Base-by-base conservation (phyloP, 2,329 filamentous ascomycete species). In the Fusarium mexicanum region DNA sequence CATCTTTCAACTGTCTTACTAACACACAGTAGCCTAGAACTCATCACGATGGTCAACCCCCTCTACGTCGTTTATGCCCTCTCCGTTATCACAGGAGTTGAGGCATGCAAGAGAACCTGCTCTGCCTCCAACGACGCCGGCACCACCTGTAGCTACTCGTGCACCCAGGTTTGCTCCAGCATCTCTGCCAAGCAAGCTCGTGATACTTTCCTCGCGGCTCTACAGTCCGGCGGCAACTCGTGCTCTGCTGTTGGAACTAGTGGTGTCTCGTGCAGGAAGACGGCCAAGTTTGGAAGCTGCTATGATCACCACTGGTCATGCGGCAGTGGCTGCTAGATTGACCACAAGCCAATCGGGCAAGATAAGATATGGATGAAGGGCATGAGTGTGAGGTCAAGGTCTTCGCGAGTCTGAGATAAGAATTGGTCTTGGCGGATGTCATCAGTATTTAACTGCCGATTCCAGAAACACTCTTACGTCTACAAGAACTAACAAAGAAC, bases 91-190 rank as follows among this genome's bases (percentile, higher is more conserved):
- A 38, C 51, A 5, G 44, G 38, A 8, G 62, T 61, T 5, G 50
- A 67, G n/a, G 62, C 64, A 18, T 67, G 51, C 33, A 67, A 67
- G 17, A 60, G 20, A 16, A 67, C 51, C 9, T 67, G 62, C 17
- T 38, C 51, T 40, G 51, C 38, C 17, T 26, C 63, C 2, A 24
- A 24, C 6, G 64, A 40, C 4, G 9, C 9, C 6, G 38, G 20
- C 14, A 40, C n/a, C 17, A 60, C 51, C 7, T 67, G 64, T 10
- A 67, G 44, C 16, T 67, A 67, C 17, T 51, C 24, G 16, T 67
- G 62, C 3, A n/a, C 33, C 2, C 64, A 67, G 17, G 62, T 51
- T 2, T 67, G 51, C 24, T 44, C 47, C 8, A 44, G 37, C 5
- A 48, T 67, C 11, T 61, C 64, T 1, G 62, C 64, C 13, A 67